Conservation (phyloP, 768 basidiomycete genomes). For the Coprinellus aureogranulatus region DNA sequence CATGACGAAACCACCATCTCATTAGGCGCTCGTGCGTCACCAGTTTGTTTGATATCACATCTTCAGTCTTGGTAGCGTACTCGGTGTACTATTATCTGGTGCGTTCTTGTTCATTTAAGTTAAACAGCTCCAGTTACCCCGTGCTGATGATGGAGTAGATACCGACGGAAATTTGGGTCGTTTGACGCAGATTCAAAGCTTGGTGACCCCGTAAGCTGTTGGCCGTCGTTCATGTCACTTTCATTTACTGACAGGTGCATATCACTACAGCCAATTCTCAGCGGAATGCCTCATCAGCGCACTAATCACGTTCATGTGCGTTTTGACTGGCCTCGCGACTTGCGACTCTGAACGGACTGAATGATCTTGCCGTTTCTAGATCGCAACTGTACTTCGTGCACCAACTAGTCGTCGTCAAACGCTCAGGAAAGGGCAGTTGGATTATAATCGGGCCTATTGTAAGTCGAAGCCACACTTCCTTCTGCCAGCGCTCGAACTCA, state of each 20-base stretch:
- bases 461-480: slow-evolving; percentile 6
- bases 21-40: slow-evolving; percentile 8
- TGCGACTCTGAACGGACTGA: too few species aligned
- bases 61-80: slow-evolving; percentile 39
- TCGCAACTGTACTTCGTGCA: slow-evolving; percentile 45
- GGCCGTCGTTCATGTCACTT: too few species aligned
- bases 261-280: slow-evolving; percentile 20
- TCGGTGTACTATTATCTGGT: slow-evolving; percentile 47
- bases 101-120: too few species aligned
- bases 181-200: slow-evolving; percentile 33
- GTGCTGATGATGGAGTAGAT: slow-evolving; percentile 27
- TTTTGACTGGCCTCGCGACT: not conserved
- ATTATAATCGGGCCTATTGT: slow-evolving; percentile 28
- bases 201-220: slow-evolving; percentile 36
- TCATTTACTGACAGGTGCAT: not conserved
- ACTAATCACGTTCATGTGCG: slow-evolving; percentile 42
- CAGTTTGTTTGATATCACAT: slow-evolving; percentile 35
- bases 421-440: slow-evolving; percentile 23
- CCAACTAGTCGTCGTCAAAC: slow-evolving; percentile 35
- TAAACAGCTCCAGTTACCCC: too few species aligned
- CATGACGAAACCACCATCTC: not conserved
- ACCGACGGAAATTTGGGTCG: slow-evolving; percentile 43
- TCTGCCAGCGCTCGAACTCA: not conserved
- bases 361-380: slow-evolving; percentile 20
- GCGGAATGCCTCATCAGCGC: slow-evolving; percentile 43